Evolutionary conservation across 352 stramenopile species (phyloP).

Genomic region (Phytophthora sp.): DNA sequence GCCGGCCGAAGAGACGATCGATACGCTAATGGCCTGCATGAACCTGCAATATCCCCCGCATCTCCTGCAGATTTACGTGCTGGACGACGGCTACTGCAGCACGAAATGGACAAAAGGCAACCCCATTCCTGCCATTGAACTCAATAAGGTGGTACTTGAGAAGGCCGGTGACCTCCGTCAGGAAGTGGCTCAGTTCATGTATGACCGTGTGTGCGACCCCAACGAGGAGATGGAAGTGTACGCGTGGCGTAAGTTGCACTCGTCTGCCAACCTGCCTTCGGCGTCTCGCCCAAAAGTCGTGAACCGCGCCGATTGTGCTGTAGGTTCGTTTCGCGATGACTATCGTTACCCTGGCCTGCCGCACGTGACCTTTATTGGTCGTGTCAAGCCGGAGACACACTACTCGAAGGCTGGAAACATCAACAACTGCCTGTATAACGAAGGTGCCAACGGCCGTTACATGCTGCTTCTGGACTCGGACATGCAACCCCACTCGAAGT

Average conservation of each 20-base stretch:
- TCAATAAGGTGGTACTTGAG: slow-evolving; percentile 83
- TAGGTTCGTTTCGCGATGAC: slow-evolving; percentile 85
- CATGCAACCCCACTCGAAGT: slow-evolving; percentile 89
- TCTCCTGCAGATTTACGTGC: slow-evolving; percentile 84
- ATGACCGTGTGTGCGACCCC: slow-evolving; percentile 84
- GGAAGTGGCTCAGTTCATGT: slow-evolving; percentile 90
- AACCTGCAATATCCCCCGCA: slow-evolving; percentile 89
- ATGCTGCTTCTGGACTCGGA: slow-evolving; percentile 83
- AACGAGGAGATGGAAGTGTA: slow-evolving; percentile 91
- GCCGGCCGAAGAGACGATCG: slow-evolving; percentile 84
- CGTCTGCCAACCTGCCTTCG: slow-evolving; percentile 80
- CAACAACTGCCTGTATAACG: slow-evolving; percentile 91
- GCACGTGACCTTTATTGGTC: slow-evolving; percentile 79
- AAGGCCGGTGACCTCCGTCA: slow-evolving; percentile 81
- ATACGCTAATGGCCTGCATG: slow-evolving; percentile 88
- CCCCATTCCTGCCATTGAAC: slow-evolving; percentile 64
- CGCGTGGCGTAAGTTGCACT: slow-evolving; percentile 86
- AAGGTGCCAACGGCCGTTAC: slow-evolving; percentile 82
- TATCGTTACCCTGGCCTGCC: slow-evolving; percentile 85
- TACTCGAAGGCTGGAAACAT: slow-evolving; percentile 91
- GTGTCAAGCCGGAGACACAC: slow-evolving; percentile 77
- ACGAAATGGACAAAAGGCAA: slow-evolving; percentile 86
- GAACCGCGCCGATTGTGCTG: slow-evolving; percentile 75
- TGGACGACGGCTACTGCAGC: slow-evolving; percentile 87
- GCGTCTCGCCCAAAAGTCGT: slow-evolving; percentile 73